These are phyloP conservation scores for Tetrapisispora namnaoensis DNA, from an alignment of 805 yeast genomes.

Conservation along the genomic window DNA sequence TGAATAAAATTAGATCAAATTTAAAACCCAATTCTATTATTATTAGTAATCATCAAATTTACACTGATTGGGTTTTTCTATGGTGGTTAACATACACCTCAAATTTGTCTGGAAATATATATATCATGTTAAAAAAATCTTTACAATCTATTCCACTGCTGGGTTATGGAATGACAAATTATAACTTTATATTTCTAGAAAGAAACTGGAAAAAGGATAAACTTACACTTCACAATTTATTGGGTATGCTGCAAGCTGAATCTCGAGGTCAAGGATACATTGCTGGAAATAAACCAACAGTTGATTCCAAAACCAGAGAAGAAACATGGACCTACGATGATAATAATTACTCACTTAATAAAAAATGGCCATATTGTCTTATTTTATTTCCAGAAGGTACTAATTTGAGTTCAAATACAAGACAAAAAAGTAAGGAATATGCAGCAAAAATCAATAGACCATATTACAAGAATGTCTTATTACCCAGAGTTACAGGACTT, in stretches of 20 bases:
- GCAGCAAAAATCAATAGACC: slow-evolving; percentile 43
- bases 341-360: slow-evolving; percentile 2
- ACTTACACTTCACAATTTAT: slow-evolving; percentile 42
- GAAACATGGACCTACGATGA: slow-evolving; percentile 17
- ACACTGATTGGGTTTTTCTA: slow-evolving; percentile 84
- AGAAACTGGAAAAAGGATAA: slow-evolving; percentile 83
- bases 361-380: slow-evolving; percentile 52
- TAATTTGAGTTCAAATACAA: slow-evolving; percentile 60
- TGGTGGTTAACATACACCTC: slow-evolving; percentile 82
- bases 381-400: slow-evolving; percentile 94
- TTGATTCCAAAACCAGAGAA: slow-evolving; percentile 22
- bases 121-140: slow-evolving; percentile 71
- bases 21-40: slow-evolving; percentile 48
- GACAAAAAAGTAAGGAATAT: slow-evolving; percentile 45
- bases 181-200: slow-evolving; percentile 65
- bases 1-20: slow-evolving; percentile 17
- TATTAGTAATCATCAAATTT: slow-evolving; percentile 88
- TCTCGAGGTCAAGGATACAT: slow-evolving; percentile 49
- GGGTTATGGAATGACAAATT: slow-evolving; percentile 80
- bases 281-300: slow-evolving; percentile 27
- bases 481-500: slow-evolving; percentile 82
- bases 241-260: slow-evolving; percentile 50
- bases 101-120: slow-evolving; percentile 51
- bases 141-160: slow-evolving; percentile 59
- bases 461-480: slow-evolving; percentile 50